phyloP scores from a whole-genome alignment of 176 grass and related monocot species.

The Oryza brachyantha region DNA sequence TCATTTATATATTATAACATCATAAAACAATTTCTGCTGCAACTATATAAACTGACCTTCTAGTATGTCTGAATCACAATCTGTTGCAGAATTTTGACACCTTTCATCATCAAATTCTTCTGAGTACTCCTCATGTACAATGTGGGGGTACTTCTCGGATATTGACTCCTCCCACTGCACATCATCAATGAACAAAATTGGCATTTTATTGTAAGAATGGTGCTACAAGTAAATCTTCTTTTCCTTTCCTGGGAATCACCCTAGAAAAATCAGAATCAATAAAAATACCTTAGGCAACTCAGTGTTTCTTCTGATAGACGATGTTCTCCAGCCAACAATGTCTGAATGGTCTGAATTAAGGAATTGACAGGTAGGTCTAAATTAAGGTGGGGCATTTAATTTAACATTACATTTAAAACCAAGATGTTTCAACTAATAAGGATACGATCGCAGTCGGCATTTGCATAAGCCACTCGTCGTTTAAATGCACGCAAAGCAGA shows the following conservation, averaged over 20 bases:
- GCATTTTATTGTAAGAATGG: background rate
- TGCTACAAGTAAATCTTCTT: background rate
- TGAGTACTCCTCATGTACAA: slow-evolving; percentile 70
- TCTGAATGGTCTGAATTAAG: slow-evolving; percentile 60
- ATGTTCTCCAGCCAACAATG: slow-evolving; percentile 97
- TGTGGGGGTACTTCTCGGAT: slow-evolving; percentile 80
- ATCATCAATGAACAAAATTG: slow-evolving; percentile 20
- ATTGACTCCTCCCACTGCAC: slow-evolving; percentile 56
- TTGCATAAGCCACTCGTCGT: slow-evolving; percentile 67
- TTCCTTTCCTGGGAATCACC: background rate
- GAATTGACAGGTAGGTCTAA: background rate
- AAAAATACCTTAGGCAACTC: slow-evolving; percentile 74
- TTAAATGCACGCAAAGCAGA: slow-evolving; percentile 73
- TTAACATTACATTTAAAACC: background rate
- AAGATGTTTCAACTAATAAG: slow-evolving; percentile 26
- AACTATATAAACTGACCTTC: slow-evolving; percentile 59
- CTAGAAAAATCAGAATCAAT: background rate
- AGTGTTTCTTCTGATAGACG: slow-evolving; percentile 84
- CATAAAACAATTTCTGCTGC: background rate
- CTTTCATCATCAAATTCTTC: slow-evolving; percentile 46
- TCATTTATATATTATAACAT: background rate
- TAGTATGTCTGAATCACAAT: slow-evolving; percentile 51
- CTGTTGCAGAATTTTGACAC: slow-evolving; percentile 37
- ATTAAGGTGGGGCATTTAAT: background rate
- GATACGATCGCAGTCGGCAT: slow-evolving; percentile 89